A percentile compares a stretch with the other conserved stretches of the same genome.
Conservation (phyloP, 2,329 filamentous ascomycete genomes). For the Diaporthe citriasiana region DNA sequence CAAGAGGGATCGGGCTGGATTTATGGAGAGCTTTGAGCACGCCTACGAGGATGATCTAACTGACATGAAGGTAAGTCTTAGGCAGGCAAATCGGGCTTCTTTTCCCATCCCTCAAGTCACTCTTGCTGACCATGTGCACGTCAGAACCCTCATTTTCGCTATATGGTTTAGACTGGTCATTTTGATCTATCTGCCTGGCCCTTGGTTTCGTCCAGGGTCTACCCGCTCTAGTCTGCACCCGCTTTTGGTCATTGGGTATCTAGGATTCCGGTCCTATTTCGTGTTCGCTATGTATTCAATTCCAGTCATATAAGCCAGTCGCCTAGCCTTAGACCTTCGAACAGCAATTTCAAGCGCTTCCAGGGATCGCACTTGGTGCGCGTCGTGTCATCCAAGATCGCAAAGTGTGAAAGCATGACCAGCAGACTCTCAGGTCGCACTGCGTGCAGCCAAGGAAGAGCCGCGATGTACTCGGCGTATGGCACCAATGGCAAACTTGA, state of each 20-base stretch:
- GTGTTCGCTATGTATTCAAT: background rate
- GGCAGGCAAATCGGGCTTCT: too few species aligned
- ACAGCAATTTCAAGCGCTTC: too few species aligned
- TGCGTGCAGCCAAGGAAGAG: background rate
- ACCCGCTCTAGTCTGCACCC: background rate
- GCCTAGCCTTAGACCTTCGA: rapidly evolving
- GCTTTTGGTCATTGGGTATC: background rate
- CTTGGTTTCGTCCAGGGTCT: background rate
- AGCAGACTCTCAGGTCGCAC: background rate
- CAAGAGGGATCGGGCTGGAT: slow-evolving; percentile 57
- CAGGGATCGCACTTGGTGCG: background rate
- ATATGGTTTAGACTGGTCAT: background rate
- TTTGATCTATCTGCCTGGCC: background rate
- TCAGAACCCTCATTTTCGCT: slow-evolving; percentile 27
- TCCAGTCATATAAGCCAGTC: background rate
- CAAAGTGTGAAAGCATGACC: background rate
- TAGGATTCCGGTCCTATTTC: background rate
- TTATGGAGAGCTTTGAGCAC: slow-evolving; percentile 63
- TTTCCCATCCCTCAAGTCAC: too few species aligned
- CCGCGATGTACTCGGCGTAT: too few species aligned
- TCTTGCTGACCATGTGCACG: background rate
- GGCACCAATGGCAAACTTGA: too few species aligned
- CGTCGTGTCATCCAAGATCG: too few species aligned
- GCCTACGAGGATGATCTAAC: slow-evolving; percentile 67
- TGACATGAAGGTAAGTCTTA: slow-evolving; percentile 52